Evolutionary conservation across 2,329 filamentous ascomycete species (phyloP), one percentile per base, ranked within the genome.

Genomic region (Akanthomyces dipterigenus): DNA sequence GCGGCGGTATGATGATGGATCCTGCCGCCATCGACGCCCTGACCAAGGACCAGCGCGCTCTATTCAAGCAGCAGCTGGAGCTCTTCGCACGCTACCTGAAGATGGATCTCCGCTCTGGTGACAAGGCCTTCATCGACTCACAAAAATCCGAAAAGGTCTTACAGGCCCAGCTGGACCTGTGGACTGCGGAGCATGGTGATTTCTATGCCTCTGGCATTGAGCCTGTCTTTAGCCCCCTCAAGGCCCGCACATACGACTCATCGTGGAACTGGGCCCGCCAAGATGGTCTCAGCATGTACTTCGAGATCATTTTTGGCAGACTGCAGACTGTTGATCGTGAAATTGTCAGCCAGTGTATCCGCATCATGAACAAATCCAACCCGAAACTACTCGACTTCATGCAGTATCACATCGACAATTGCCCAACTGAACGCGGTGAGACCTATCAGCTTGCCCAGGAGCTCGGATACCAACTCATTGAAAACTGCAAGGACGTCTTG

Each of bases 341-440:
- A 76, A 99, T 98, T 69, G 95, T 99, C 72, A 97, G 93, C 77
- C 93, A 93, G 74, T 99, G 95, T 78, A 98, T 99, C 71, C 90
- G 91, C 67, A 95, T 99, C 77, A 99, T 99, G 95, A 99, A 97
- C 80, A 90, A 95, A 65, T 96, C 95, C 38, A 99, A 98, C 73
- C 95, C 95, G 2, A 89, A 91, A 40, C 86, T 99, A 1, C 84
- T 99, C 62, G 93, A 99, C 68, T 99, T 97, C 77, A 99, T 99
- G 95, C 95, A 99, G 74, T 98, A 99, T 70, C 95, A 99, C 78
- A 99, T 99, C 71, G 95, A 99, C 71, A 95, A 98, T 80, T 98
- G 93, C 79, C 95, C 95, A 0, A 93, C 93, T 0, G 93, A 99
- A 72, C 89, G 93, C 55, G 95, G 95, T 63, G 95, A 99, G 79